Conservation (phyloP, 2,329 filamentous ascomycete species). For the Sarocladium oryzae region DNA sequence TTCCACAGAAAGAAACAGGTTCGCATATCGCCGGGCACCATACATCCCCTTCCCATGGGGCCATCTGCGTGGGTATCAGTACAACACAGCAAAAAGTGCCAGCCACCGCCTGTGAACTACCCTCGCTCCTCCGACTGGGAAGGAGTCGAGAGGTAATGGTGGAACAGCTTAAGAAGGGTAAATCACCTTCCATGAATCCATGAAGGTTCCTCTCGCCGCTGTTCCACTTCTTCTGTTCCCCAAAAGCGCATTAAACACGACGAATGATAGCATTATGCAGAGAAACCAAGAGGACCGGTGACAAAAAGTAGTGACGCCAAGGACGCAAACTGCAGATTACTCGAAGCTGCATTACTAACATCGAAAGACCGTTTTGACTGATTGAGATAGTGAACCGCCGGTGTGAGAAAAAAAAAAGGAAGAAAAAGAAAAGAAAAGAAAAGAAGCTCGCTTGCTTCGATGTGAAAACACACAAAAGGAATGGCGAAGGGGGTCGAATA, state of each 20-base stretch:
- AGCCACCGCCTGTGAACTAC: background rate
- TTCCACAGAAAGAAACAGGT: background rate
- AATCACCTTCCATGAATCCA: too few species aligned
- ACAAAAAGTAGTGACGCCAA: background rate
- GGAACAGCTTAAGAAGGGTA: background rate
- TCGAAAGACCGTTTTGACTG: too few species aligned
- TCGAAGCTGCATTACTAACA: background rate
- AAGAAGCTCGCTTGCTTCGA: constrained; percentile 8
- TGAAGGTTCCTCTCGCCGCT: background rate
- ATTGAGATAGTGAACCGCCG: too few species aligned
- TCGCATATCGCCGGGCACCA: background rate
- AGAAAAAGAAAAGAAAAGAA: background rate
- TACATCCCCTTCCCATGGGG: background rate
- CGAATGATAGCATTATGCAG: background rate
- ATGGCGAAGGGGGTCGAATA: background rate
- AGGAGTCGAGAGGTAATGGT: background rate
- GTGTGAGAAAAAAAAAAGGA: too few species aligned
- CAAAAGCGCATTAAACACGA: background rate
- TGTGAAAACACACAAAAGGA: constrained; percentile 2
- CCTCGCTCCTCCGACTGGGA: background rate
- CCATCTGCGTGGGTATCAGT: constrained; percentile 9
- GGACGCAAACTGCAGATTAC: background rate
- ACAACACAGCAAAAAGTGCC: constrained; percentile 5
- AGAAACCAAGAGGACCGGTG: background rate
- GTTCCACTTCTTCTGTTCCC: background rate